Base-by-base conservation (phyloP, 129 eudicot species). In the Pittosporum tobira region DNA sequence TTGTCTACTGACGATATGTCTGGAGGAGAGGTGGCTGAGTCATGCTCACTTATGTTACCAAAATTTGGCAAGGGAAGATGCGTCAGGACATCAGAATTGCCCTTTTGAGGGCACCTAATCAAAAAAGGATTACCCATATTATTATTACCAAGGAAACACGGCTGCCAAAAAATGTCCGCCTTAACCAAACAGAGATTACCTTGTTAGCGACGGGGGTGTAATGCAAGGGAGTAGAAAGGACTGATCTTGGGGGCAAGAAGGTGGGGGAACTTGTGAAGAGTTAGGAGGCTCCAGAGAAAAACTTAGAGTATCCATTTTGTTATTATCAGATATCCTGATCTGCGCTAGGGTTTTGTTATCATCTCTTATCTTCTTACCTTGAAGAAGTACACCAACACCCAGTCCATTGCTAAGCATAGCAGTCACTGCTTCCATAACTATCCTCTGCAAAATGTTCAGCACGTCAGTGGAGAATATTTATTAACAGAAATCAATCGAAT, bases 401-500 rank as follows among this genome's bases (percentile, higher is more conserved):
- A 84, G 48, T 48, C 90, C 96, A 46, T 83, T 88, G 9, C 90
- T 77, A 67, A 88, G 84, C 48, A 84, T 71, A 22, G 85, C 78
- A 37, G 83, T 81, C 66, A 88, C 78, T 13, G 96, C 95, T 46
- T 88, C 96, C 94, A 81, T 79, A 18, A 88, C 96, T 12, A 77
- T 77, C 68, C 82, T 84, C 96, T 88, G 77, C 50, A 34, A 23
- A 56, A 56, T 10, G 43, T 63, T 52, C 24, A 37, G 22, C 34
- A 43, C 51, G 19, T 62, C 31, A 62, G 51, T 15, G 19, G 7
- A 61, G 16, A 21, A 25, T 9, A n/a, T 16, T 34, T 51, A 46
- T 6, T 14, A 30, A 14, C 19, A 46, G 21, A 46, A 13, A n/a
- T 46, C 21, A 46, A 46, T 9, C 15, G 11, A 36, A 36, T 6